Evolutionary conservation across 331 rosid species (phyloP).

Genomic region (Malus hybrid): DNA sequence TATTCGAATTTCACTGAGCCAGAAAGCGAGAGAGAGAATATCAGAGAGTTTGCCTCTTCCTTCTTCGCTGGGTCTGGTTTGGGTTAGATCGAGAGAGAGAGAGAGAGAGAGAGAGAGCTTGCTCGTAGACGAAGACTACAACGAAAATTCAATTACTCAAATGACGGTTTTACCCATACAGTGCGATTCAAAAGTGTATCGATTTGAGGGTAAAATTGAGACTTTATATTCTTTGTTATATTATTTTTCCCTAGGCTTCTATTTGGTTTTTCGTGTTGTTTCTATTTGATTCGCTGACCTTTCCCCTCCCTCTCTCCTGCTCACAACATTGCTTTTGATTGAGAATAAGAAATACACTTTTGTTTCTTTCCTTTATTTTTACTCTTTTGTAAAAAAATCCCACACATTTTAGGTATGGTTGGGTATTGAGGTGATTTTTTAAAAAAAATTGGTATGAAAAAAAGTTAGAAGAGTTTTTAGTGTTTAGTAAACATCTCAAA

Average conservation of each 20-base stretch:
- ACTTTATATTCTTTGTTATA: not conserved
- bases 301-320: too few relatives aligned
- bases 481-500: too few relatives aligned
- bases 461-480: too few relatives aligned
- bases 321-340: not conserved
- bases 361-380: not conserved
- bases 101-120: not conserved
- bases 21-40: constrained; percentile 1
- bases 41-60: not conserved
- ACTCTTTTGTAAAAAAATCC: too few relatives aligned
- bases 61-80: not conserved
- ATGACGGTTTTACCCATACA: constrained; percentile 1
- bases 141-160: not conserved
- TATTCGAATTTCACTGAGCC: not conserved
- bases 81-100: constrained; percentile 16
- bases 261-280: not conserved
- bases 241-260: not conserved
- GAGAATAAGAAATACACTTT: not conserved
- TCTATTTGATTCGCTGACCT: not conserved
- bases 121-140: constrained; percentile 17
- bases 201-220: not conserved
- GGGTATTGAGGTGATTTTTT: too few relatives aligned
- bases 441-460: too few relatives aligned
- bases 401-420: too few relatives aligned
- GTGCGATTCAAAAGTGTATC: not conserved